Evolutionary conservation across 108 stramenopile species (phyloP).

Genomic region (Pseudonitzschia delicatissima): DNA sequence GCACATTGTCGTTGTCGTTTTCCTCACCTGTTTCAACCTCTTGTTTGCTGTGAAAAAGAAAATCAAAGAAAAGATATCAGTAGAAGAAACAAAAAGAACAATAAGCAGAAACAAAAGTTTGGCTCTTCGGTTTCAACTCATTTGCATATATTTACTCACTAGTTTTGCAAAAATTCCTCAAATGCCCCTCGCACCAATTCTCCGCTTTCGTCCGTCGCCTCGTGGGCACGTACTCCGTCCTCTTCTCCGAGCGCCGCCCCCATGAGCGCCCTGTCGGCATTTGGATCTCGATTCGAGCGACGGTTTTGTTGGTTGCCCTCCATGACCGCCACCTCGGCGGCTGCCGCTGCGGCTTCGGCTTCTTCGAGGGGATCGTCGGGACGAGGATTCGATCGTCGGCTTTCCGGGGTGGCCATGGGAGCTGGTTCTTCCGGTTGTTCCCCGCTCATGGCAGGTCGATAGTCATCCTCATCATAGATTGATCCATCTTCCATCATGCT

Average conservation of each 20-base stretch:
- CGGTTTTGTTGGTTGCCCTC: not conserved
- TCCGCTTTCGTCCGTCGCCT: slow-evolving; percentile 69
- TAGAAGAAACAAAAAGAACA: not conserved
- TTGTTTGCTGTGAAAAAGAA: slow-evolving; percentile 24
- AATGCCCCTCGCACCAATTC: slow-evolving; percentile 71
- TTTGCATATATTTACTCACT: too few relatives aligned
- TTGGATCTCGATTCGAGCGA: slow-evolving; percentile 8
- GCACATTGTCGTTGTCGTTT: slow-evolving; percentile 13
- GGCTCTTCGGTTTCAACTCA: too few relatives aligned
- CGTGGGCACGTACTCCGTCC: slow-evolving; percentile 42
- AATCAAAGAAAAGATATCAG: not conserved
- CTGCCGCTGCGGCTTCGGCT: slow-evolving; percentile 35
- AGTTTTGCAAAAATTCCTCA: slow-evolving; percentile 63
- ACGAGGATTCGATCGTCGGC: not conserved
- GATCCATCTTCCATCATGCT: not conserved
- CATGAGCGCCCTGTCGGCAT: slow-evolving; percentile 71
- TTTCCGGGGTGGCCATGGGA: not conserved
- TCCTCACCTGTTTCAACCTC: slow-evolving; percentile 13
- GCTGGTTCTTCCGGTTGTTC: not conserved
- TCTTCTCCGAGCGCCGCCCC: slow-evolving; percentile 43
- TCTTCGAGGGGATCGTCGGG: slow-evolving; percentile 11
- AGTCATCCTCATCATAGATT: not conserved
- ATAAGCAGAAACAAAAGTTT: not conserved
- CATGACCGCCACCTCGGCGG: slow-evolving; percentile 36
- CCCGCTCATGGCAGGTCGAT: not conserved